Evolutionary conservation across 2,329 filamentous ascomycete species (phyloP), one percentile per base, ranked within the genome.

Genomic region (Gnomoniopsis smithogilvyi): DNA sequence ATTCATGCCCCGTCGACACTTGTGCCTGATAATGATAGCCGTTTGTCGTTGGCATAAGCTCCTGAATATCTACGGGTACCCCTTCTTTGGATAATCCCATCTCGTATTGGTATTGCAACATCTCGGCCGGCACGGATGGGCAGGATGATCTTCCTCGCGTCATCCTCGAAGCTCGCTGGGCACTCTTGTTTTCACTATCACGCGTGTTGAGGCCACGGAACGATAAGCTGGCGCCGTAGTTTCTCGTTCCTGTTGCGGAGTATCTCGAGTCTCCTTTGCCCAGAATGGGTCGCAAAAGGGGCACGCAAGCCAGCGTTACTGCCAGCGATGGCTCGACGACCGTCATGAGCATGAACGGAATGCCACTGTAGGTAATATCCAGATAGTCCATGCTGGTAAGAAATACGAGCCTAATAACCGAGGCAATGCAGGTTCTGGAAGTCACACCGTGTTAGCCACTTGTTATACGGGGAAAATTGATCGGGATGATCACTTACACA

Each of bases 201-300:
- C 17, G 6, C 15, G 33, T 41, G 21, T n/a, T 33, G n/a, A 53
- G 11, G 22, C 46, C 34, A 11, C 22, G 43, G 26, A 46, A 51
- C 21, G 43, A 54, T 30, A 54, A 15, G 33, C 43, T 41, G 50
- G 30, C 51, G 33, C 47, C 51, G 14, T 58, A 30, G 21, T 58
- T 38, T 15, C 56, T 24, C 17, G 56, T 58, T 6, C 56, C 56
- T 1, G 50, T 54, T 1, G 56, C 45, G 6, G 56, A 58, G n/a
- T 53, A 58, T 6, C 45, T 24, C 6, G 34, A 53, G 17, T 33
- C 30, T 10, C 26, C 8, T 4, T 61, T 67, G 26, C 62, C 70
- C 3, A 78, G 65, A 8, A 79, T 66, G 4, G 76, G 74, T 1
- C 74, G 71, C 45, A 77, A 64, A n/a, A 76, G 67, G 1, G 75